Percentiles rank a stretch among this genome's conserved stretches.
These are phyloP conservation scores for Xylaria scruposa DNA, from an alignment of 495 filamentous ascomycete species.

Conservation along the genomic window DNA sequence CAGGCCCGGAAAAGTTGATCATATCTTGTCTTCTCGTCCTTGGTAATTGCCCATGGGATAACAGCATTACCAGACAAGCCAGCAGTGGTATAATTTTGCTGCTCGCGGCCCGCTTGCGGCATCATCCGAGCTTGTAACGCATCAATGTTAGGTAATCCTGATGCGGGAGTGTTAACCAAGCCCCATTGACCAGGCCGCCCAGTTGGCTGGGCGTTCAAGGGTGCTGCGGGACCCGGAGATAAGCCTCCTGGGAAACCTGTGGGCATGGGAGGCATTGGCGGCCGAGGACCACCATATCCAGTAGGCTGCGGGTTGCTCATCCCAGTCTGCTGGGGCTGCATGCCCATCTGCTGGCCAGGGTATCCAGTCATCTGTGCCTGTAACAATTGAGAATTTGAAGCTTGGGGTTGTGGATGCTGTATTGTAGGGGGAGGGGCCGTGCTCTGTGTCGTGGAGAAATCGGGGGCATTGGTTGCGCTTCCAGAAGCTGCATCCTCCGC, in stretches of 20 bases:
- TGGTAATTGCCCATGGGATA: slow-evolving; percentile 98
- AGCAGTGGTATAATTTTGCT: slow-evolving; percentile 80
- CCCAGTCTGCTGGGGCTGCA: slow-evolving; percentile 65
- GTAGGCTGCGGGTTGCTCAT: slow-evolving; percentile 61
- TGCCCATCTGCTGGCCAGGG: slow-evolving; percentile 59
- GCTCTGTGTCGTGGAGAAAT: slow-evolving; percentile 73
- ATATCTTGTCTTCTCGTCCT: slow-evolving; percentile 97
- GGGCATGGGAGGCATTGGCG: slow-evolving; percentile 95
- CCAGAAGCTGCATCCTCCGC: slow-evolving; percentile 72
- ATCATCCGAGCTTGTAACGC: slow-evolving; percentile 95
- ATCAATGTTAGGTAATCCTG: slow-evolving; percentile 91
- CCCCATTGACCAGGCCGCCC: slow-evolving; percentile 98
- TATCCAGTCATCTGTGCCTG: slow-evolving; percentile 78
- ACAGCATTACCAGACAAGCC: slow-evolving; percentile 92
- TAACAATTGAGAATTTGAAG: slow-evolving; percentile 78
- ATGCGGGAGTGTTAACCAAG: slow-evolving; percentile 89
- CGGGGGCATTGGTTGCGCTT: slow-evolving; percentile 73
- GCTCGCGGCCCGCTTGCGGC: slow-evolving; percentile 93
- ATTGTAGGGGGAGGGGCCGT: slow-evolving; percentile 72
- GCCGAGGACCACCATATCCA: slow-evolving; percentile 76
- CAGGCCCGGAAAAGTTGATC: slow-evolving; percentile 95
- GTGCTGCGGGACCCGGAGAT: slow-evolving; percentile 67
- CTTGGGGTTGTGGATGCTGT: slow-evolving; percentile 85
- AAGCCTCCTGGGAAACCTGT: slow-evolving; percentile 74
- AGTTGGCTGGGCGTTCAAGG: slow-evolving; percentile 92